Evolutionary conservation across 768 basidiomycete species (phyloP), one percentile per base, ranked within the genome.

Genomic region (Podaxis pistillaris): DNA sequence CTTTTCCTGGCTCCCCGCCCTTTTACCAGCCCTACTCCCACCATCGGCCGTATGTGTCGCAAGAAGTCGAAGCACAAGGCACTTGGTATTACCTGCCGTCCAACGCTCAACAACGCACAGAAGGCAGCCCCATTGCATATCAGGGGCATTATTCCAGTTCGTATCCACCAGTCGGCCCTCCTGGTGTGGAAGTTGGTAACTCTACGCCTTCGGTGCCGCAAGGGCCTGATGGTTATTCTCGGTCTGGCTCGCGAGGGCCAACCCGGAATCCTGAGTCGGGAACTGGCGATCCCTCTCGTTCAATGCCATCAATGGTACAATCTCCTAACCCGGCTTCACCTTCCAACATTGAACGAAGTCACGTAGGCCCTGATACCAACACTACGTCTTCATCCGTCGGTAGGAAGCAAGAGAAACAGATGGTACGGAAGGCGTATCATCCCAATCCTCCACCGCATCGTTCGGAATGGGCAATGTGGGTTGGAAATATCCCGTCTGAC

Each of bases 401-500:
- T 55, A 50, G 38, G 28, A 54, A 22, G 22, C 61, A 62, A 28
- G 75, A 78, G 15, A 76, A 67, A 33, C 72, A 75, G 0, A 37
- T 74, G 4, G 69, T 76, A 26, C 86, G 88, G 46, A 81, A 83
- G 8, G 68, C 81, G 22, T 90, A 87, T 67, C 90, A 91, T 65
- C 89, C 89, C 1, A 88, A 86, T 61, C 83, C 87, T 0, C 89
- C 90, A 12, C 76, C 85, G 11, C 81, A 90, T 58, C 84, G 93
- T 13, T 93, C 92, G 6, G 92, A 93, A 63, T 96, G 91, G 92
- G 94, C 94, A 1, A 93, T 95, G 92, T 97, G 96, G 96, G 88
- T 87, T 12, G 96, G 96, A 9, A 98, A 98, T 70, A 90, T 97
- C 2, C 92, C 93, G 2, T 81, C 82, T 4, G 92, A 95, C 68